phyloP scores from a whole-genome alignment of 1,139 yeast species.

The Suhomyces maxii region DNA sequence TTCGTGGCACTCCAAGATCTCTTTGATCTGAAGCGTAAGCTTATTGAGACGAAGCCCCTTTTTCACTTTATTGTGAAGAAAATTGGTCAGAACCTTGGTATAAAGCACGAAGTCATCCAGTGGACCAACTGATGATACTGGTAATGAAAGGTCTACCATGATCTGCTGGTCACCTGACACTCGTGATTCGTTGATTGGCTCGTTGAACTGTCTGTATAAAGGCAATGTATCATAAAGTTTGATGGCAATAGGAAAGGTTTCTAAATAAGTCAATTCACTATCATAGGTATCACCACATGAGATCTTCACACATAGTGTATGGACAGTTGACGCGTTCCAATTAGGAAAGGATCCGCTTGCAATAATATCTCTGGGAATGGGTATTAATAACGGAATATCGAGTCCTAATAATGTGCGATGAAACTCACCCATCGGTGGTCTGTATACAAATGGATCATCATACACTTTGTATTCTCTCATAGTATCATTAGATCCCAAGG shows the following conservation, averaged over 20 bases:
- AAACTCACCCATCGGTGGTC: slow-evolving; percentile 40
- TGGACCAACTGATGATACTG: slow-evolving; percentile 53
- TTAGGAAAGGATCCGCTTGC: slow-evolving; percentile 42
- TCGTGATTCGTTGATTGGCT: slow-evolving; percentile 44
- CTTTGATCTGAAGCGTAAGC: slow-evolving; percentile 51
- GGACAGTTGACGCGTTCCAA: slow-evolving; percentile 45
- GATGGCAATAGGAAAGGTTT: slow-evolving; percentile 47
- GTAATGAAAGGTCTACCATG: slow-evolving; percentile 42
- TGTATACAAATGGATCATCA: slow-evolving; percentile 38
- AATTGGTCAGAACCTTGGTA: slow-evolving; percentile 40
- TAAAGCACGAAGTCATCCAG: slow-evolving; percentile 42
- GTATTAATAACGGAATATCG: slow-evolving; percentile 60
- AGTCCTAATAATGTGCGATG: slow-evolving; percentile 47
- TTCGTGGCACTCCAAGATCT: slow-evolving; percentile 48
- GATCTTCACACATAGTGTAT: slow-evolving; percentile 36
- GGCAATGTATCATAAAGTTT: slow-evolving; percentile 55
- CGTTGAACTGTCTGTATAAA: slow-evolving; percentile 52
- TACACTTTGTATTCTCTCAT: slow-evolving; percentile 35
- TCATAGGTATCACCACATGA: slow-evolving; percentile 34
- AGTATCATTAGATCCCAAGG: slow-evolving; percentile 45
- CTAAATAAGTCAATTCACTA: slow-evolving; percentile 32
- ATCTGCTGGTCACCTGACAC: slow-evolving; percentile 45
- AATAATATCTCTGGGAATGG: slow-evolving; percentile 54
- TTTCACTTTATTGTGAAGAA: slow-evolving; percentile 32
- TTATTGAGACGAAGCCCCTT: slow-evolving; percentile 45